A percentile compares a stretch with the other conserved stretches of the same genome.
phyloP scores from a whole-genome alignment of 2,329 filamentous ascomycete species.

The Pleoardoris graminearum region DNA sequence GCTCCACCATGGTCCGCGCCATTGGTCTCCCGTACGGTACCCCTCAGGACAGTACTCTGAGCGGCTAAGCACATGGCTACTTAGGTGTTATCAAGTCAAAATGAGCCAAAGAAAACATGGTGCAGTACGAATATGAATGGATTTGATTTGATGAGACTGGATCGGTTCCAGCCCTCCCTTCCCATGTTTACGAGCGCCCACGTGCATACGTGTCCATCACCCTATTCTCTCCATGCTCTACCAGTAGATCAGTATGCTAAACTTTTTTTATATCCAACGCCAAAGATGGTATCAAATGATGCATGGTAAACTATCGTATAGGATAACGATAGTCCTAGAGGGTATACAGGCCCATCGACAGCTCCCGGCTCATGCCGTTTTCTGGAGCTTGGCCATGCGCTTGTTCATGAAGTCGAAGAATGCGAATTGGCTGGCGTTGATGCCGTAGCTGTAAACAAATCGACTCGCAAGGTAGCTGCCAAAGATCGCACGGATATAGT shows the following conservation, averaged over 20 bases:
- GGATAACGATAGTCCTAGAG: not conserved
- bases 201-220: not conserved
- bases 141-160: too few relatives aligned
- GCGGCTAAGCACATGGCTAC: too few relatives aligned
- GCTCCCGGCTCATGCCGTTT: constrained; percentile 4
- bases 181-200: not conserved
- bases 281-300: not conserved
- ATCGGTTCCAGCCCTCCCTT: not conserved
- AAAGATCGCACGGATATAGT: constrained; percentile 92
- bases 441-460: constrained; percentile 95
- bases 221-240: not conserved
- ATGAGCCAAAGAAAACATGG: too few relatives aligned
- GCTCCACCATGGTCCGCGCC: too few relatives aligned
- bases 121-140: too few relatives aligned
- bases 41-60: too few relatives aligned
- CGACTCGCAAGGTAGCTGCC: constrained; percentile 92
- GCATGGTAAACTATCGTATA: not conserved
- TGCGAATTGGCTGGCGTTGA: constrained; percentile 90
- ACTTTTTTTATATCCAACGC: not conserved
- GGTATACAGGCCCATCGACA: not conserved
- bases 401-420: constrained; percentile 86
- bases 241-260: not conserved
- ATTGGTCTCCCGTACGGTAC: too few relatives aligned
- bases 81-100: too few relatives aligned
- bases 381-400: constrained; percentile 48